Evolutionary conservation across 192 early-diverging fungal species (phyloP).

Genomic region (Coemansia sp.): DNA sequence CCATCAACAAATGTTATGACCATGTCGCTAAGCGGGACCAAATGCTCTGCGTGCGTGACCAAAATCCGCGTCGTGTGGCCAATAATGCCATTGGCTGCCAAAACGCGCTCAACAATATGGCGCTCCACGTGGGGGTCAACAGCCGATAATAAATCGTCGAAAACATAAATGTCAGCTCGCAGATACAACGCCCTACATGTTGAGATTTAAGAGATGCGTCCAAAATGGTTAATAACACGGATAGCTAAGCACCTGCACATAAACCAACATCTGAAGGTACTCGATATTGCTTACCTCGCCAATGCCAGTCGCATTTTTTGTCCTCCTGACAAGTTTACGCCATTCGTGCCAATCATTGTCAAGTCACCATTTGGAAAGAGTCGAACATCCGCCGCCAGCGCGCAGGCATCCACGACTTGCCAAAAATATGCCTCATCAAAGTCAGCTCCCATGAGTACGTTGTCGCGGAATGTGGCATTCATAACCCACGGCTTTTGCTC

Average conservation of each 20-base stretch:
- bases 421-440: constrained; percentile 31
- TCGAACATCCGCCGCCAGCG: constrained; percentile 25
- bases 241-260: not conserved
- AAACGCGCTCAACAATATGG: constrained; percentile 55
- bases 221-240: not conserved
- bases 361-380: constrained; percentile 33
- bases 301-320: constrained; percentile 64
- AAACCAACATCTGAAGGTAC: not conserved
- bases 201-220: not conserved
- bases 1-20: constrained; percentile 23
- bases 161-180: constrained; percentile 61
- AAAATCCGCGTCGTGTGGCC: constrained; percentile 52
- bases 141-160: constrained; percentile 73
- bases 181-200: constrained; percentile 59
- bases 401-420: constrained; percentile 29
- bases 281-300: constrained; percentile 41
- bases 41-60: constrained; percentile 56
- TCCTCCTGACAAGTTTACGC: constrained; percentile 62
- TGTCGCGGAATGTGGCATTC: constrained; percentile 48
- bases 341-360: constrained; percentile 58
- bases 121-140: constrained; percentile 64
- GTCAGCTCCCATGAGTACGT: constrained; percentile 40
- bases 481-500: constrained; percentile 45
- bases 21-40: constrained; percentile 22
- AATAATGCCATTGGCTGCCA: constrained; percentile 33